These are phyloP conservation scores for Malus hybrid DNA, from an alignment of 331 rosid species.

Conservation along the genomic window DNA sequence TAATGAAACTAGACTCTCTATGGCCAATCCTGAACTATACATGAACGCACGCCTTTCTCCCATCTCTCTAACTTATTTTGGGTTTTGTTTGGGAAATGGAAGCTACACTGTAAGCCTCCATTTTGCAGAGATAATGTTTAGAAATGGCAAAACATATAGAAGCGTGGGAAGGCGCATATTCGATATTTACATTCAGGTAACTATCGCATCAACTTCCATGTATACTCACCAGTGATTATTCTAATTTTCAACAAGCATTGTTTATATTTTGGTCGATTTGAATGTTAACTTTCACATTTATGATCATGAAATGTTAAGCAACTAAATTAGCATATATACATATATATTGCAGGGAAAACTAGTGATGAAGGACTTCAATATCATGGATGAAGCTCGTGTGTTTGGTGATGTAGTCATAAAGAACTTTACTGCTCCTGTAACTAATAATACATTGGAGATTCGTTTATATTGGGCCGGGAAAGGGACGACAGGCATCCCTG, in stretches of 20 bases:
- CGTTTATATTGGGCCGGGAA: constrained; percentile 72
- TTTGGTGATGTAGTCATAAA: too few species aligned
- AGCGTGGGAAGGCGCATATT: constrained; percentile 82
- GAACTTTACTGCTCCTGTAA: too few species aligned
- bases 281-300: neutral
- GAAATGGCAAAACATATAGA: constrained; percentile 30
- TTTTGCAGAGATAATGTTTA: constrained; percentile 70
- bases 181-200: constrained; percentile 69
- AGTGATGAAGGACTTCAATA: constrained; percentile 55
- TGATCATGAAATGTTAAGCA: neutral
- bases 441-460: constrained; percentile 33
- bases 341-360: constrained; percentile 38
- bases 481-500: constrained; percentile 57
- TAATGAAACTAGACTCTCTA: constrained; percentile 38
- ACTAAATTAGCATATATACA: neutral
- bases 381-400: constrained; percentile 16
- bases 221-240: too few species aligned
- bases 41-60: constrained; percentile 63
- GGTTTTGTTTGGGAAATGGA: too few species aligned
- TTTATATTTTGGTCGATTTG: neutral
- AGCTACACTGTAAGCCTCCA: constrained; percentile 20
- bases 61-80: constrained; percentile 1
- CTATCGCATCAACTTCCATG: too few species aligned
- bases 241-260: neutral
- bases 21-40: constrained; percentile 38